Conservation (phyloP, 805 yeast species). For the Blastobotrys parvus region DNA sequence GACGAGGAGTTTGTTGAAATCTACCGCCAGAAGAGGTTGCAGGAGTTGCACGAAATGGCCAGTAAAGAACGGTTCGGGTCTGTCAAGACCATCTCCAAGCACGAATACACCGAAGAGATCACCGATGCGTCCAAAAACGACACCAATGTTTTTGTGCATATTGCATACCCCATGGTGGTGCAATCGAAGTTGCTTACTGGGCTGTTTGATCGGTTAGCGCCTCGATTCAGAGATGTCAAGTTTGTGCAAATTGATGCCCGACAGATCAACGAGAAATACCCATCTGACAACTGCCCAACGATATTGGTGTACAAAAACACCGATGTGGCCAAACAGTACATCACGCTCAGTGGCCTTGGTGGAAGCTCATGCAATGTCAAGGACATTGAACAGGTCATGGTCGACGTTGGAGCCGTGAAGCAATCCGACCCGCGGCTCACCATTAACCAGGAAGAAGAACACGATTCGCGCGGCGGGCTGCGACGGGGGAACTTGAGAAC, state of each 20-base stretch:
- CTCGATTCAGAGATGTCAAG: constrained; percentile 70
- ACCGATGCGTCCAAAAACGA: constrained; percentile 65
- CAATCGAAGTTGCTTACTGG: constrained; percentile 68
- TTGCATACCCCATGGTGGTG: constrained; percentile 50
- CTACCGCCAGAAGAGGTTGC: constrained; percentile 69
- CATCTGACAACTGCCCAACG: constrained; percentile 87
- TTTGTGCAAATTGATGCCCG: constrained; percentile 87
- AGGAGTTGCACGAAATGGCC: constrained; percentile 58
- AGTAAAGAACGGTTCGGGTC: constrained; percentile 57
- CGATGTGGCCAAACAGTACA: constrained; percentile 68
- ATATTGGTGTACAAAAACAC: constrained; percentile 71
- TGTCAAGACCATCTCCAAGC: constrained; percentile 71
- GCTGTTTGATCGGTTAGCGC: constrained; percentile 50
- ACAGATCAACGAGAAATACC: constrained; percentile 88
- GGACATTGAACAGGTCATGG: constrained; percentile 70
- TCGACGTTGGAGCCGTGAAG: constrained; percentile 56
- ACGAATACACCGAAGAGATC: constrained; percentile 79
- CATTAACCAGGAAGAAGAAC: constrained; percentile 39
- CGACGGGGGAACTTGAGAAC: not conserved
- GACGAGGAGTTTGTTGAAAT: constrained; percentile 62
- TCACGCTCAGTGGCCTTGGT: constrained; percentile 74
- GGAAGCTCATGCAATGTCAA: constrained; percentile 64
- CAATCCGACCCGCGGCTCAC: constrained; percentile 59
- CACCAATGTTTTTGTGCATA: constrained; percentile 63
- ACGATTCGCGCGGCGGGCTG: not conserved